These are phyloP conservation scores for Clavariopsis aquatica DNA, from an alignment of 495 filamentous ascomycete genomes.

Conservation along the genomic window DNA sequence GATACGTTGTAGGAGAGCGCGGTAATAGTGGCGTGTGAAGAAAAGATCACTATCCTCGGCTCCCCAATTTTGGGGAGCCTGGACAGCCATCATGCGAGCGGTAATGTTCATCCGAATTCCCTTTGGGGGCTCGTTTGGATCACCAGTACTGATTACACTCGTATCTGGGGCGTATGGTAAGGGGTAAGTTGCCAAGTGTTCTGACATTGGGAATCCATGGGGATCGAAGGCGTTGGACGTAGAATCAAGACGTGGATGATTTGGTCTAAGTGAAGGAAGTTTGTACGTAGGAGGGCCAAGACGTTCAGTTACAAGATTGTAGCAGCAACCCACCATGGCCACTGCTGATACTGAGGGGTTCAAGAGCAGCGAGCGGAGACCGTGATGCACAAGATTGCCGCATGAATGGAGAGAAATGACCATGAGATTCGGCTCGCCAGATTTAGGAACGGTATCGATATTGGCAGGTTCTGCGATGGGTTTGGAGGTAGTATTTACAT, in stretches of 20 bases:
- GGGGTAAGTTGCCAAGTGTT: constrained; percentile 61
- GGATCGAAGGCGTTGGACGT: constrained; percentile 71
- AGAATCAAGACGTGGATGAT: constrained; percentile 58
- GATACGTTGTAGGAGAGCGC: constrained; percentile 84
- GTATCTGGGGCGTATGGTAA: constrained; percentile 11
- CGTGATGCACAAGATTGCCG: constrained; percentile 94
- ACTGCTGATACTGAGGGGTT: constrained; percentile 84
- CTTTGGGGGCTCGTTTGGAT: constrained; percentile 21
- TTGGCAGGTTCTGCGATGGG: constrained; percentile 23
- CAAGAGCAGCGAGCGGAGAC: constrained; percentile 76
- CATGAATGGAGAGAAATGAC: constrained; percentile 95
- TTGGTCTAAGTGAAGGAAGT: constrained; percentile 62
- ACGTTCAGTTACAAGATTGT: constrained; percentile 91
- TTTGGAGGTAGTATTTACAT: constrained; percentile 12
- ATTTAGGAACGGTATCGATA: constrained; percentile 40
- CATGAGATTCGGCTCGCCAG: constrained; percentile 56
- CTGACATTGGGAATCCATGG: constrained; percentile 91
- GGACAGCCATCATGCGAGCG: constrained; percentile 92
- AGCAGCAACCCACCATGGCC: constrained; percentile 95
- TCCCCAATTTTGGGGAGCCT: constrained; percentile 93
- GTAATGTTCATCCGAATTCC: constrained; percentile 92
- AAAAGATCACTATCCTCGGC: constrained; percentile 75
- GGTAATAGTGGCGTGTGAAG: constrained; percentile 92
- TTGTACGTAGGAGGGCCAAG: constrained; percentile 86
- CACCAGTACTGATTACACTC: constrained; percentile 37